Evolutionary conservation across 441 rosid genomes (phyloP).

Genomic region (Adansonia gregorii): DNA sequence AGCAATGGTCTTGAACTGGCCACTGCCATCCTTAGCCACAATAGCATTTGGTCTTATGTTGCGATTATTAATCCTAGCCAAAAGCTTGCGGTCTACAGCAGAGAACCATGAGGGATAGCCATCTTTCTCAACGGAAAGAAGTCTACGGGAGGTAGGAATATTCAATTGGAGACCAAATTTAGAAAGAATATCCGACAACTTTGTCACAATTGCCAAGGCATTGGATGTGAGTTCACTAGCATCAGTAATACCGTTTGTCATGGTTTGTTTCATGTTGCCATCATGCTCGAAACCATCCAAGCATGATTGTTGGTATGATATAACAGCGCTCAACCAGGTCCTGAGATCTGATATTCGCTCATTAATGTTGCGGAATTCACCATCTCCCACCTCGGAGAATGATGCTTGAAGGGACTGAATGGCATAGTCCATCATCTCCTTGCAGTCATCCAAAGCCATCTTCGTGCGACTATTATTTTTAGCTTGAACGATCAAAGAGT

Average conservation of each 20-base stretch:
- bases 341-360: constrained; percentile 50
- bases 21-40: constrained; percentile 51
- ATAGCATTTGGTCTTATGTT: constrained; percentile 33
- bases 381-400: constrained; percentile 38
- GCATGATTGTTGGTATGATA: constrained; percentile 67
- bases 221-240: constrained; percentile 59
- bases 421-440: constrained; percentile 52
- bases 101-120: constrained; percentile 46
- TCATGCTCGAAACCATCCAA: constrained; percentile 59
- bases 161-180: constrained; percentile 43
- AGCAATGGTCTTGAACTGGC: constrained; percentile 39
- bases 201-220: constrained; percentile 51
- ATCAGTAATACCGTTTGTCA: constrained; percentile 37
- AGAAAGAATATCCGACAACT: constrained; percentile 42
- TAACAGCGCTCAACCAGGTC: constrained; percentile 66
- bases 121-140: constrained; percentile 20
- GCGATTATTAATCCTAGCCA: constrained; percentile 28
- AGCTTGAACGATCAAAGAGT: constrained; percentile 31
- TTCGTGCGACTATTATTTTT: constrained; percentile 35
- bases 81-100: constrained; percentile 36
- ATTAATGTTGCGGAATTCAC: constrained; percentile 36
- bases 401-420: constrained; percentile 51
- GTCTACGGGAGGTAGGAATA: constrained; percentile 27
- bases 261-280: constrained; percentile 27
- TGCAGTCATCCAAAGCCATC: constrained; percentile 70